phyloP scores from a whole-genome alignment of 2,329 filamentous ascomycete genomes.

The Monosporascus sp. region DNA sequence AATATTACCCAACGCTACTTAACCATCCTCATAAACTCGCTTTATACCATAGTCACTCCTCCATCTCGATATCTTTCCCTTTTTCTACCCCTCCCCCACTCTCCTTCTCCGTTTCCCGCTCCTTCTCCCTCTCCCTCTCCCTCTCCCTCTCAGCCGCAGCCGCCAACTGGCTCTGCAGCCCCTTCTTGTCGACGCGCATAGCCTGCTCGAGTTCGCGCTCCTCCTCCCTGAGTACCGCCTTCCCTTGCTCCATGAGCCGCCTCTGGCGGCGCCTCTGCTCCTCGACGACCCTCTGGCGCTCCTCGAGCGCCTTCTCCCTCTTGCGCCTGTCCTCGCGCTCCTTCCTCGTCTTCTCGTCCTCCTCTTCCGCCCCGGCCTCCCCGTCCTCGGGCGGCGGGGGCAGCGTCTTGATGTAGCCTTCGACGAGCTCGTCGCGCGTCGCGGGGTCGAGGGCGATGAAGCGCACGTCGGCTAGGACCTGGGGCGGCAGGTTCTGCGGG shows the following conservation, averaged over 20 bases:
- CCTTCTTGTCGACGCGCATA: slow-evolving; percentile 64
- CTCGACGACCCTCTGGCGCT: slow-evolving; percentile 57
- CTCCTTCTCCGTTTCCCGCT: slow-evolving; percentile 4
- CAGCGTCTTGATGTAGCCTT: slow-evolving; percentile 61
- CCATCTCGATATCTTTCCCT: background rate
- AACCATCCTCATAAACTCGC: no score
- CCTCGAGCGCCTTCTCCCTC: slow-evolving; percentile 63
- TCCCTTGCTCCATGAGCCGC: slow-evolving; percentile 55
- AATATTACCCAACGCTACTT: no score
- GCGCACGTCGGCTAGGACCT: slow-evolving; percentile 61
- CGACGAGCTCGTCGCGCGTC: slow-evolving; percentile 60
- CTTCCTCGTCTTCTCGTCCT: slow-evolving; percentile 47
- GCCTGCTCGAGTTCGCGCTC: slow-evolving; percentile 64
- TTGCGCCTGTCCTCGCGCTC: slow-evolving; percentile 46
- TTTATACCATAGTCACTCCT: background rate
- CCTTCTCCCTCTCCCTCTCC: slow-evolving; percentile 1
- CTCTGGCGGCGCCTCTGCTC: slow-evolving; percentile 59
- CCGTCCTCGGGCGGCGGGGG: slow-evolving; percentile 49
- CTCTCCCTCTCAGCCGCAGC: slow-evolving; percentile 19
- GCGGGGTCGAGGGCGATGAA: slow-evolving; percentile 62
- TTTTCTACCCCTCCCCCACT: background rate
- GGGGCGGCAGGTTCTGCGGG: slow-evolving; percentile 53
- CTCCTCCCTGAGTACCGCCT: slow-evolving; percentile 58
- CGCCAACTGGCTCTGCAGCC: slow-evolving; percentile 56
- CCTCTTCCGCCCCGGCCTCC: slow-evolving; percentile 36